These are phyloP conservation scores for Monilinia aucupariae DNA, from an alignment of 2,329 filamentous ascomycete genomes.

Conservation along the genomic window DNA sequence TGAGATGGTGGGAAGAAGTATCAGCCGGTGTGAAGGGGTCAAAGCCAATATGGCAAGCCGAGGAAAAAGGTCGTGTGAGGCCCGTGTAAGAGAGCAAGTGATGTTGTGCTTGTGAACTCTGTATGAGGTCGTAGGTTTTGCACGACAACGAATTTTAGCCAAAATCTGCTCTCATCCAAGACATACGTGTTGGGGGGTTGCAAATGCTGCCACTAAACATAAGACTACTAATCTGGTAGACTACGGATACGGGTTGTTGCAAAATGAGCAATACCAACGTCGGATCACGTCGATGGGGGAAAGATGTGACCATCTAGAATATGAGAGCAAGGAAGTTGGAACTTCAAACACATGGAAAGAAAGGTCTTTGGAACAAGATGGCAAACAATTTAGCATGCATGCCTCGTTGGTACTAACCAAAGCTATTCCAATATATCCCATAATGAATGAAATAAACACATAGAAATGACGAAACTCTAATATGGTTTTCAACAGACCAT, in stretches of 20 bases:
- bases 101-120: constrained; percentile 11
- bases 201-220: not conserved
- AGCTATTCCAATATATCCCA: not conserved
- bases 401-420: constrained; percentile 8
- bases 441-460: not conserved
- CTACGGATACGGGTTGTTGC: not conserved
- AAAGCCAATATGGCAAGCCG: constrained; percentile 4
- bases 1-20: constrained; percentile 2
- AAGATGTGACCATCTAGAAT: not conserved
- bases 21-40: not conserved
- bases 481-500: not conserved
- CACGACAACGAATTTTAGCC: not conserved
- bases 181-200: not conserved
- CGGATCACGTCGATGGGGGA: not conserved
- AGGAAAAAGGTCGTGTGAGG: not conserved
- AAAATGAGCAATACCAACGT: not conserved
- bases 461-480: not conserved
- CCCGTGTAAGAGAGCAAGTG: constrained; percentile 3
- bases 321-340: not conserved
- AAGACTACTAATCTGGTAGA: not conserved
- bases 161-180: not conserved
- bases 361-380: not conserved
- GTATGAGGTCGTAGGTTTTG: not conserved
- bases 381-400: not conserved
- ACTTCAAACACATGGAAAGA: not conserved